Conservation (phyloP, 1,139 yeast genomes). For the Geotrichum restrictum region DNA sequence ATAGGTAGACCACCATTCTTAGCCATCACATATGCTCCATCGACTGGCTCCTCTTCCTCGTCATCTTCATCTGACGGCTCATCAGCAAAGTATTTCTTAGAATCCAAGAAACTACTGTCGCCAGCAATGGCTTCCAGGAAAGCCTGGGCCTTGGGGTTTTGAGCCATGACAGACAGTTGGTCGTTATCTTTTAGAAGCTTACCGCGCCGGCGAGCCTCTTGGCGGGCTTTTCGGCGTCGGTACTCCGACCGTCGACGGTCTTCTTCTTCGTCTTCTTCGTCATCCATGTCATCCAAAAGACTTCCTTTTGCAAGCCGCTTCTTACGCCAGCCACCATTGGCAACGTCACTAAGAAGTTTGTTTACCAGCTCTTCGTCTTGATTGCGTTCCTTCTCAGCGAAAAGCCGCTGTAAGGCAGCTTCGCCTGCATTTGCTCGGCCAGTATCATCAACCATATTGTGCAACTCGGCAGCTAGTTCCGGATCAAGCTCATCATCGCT, state of each 20-base stretch:
- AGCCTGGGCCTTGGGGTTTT: constrained; percentile 62
- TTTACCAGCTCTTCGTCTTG: constrained; percentile 69
- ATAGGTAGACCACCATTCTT: no score
- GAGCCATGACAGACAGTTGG: constrained; percentile 47
- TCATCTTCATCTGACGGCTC: constrained; percentile 16
- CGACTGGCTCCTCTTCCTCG: constrained; percentile 31
- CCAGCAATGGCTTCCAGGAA: constrained; percentile 72
- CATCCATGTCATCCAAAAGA: constrained; percentile 57
- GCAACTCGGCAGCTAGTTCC: constrained; percentile 53
- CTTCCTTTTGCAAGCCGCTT: constrained; percentile 56
- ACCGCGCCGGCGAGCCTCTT: constrained; percentile 55
- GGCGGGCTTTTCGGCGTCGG: constrained; percentile 45
- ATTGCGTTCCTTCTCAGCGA: constrained; percentile 64
- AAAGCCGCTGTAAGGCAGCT: constrained; percentile 55
- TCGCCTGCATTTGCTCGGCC: constrained; percentile 52
- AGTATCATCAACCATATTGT: constrained; percentile 70
- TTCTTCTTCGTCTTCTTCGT: constrained; percentile 61
- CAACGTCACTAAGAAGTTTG: constrained; percentile 73
- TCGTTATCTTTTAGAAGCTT: constrained; percentile 54
- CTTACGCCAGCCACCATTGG: constrained; percentile 74
- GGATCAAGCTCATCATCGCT: constrained; percentile 59
- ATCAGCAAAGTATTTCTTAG: constrained; percentile 15
- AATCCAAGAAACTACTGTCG: constrained; percentile 18
- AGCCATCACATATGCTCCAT: no score
- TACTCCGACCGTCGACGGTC: constrained; percentile 27